These are phyloP conservation scores for Pythium oligandrum DNA, from an alignment of 352 stramenopile species.

Conservation along the genomic window DNA sequence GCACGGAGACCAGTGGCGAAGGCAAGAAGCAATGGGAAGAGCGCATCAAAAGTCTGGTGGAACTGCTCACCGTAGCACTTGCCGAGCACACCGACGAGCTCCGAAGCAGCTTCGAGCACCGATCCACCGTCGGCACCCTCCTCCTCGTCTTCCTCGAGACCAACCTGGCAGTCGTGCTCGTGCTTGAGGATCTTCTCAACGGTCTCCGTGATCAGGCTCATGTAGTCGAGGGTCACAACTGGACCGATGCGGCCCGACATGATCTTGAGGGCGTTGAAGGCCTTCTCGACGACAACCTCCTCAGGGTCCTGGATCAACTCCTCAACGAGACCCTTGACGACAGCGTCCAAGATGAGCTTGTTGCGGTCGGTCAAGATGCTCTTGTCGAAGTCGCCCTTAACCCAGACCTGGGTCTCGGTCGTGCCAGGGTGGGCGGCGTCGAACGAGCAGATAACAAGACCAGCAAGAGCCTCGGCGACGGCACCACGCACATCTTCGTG, in stretches of 20 bases:
- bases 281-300: constrained; percentile 91
- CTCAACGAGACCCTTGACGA: constrained; percentile 74
- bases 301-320: constrained; percentile 80
- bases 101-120: constrained; percentile 90
- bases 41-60: constrained; percentile 83
- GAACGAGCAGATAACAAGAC: constrained; percentile 83
- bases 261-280: constrained; percentile 94
- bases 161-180: constrained; percentile 89
- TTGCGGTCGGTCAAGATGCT: constrained; percentile 77
- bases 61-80: constrained; percentile 94
- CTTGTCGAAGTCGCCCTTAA: constrained; percentile 79
- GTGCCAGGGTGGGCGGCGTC: constrained; percentile 66
- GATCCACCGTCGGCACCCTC: constrained; percentile 94
- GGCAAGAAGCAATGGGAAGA: constrained; percentile 87
- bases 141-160: constrained; percentile 84
- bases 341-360: constrained; percentile 61
- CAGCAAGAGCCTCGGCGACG: constrained; percentile 73
- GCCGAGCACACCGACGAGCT: constrained; percentile 91
- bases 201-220: constrained; percentile 82
- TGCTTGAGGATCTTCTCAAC: constrained; percentile 85
- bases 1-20: constrained; percentile 91
- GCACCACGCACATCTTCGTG: constrained; percentile 82
- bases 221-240: constrained; percentile 88
- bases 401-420: constrained; percentile 81
- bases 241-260: constrained; percentile 92